phyloP scores from a whole-genome alignment of 306 rosid genomes.

The Cicer pinnatifidum region DNA sequence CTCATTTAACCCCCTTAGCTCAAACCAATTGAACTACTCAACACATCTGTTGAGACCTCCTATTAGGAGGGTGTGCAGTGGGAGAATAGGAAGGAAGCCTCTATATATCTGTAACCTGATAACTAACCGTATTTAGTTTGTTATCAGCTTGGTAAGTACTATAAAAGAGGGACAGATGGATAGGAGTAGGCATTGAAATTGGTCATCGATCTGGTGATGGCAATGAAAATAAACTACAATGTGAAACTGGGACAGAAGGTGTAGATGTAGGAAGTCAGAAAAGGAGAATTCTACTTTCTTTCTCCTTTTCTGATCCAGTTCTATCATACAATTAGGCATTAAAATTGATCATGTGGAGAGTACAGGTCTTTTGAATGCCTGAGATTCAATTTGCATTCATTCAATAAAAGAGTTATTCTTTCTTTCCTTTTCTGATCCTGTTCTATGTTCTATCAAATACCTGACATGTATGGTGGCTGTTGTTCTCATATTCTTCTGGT shows the following conservation, averaged over 20 bases:
- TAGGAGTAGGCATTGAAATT: not conserved
- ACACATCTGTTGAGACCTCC: not conserved
- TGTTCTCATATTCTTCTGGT: not conserved
- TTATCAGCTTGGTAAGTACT: not conserved
- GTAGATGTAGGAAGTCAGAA: conserved; percentile 65
- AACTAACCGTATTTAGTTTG: not conserved
- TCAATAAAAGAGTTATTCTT: not conserved
- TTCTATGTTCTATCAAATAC: not conserved
- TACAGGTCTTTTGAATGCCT: not conserved
- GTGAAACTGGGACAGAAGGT: conserved; percentile 74
- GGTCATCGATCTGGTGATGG: not conserved
- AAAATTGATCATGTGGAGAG: not conserved
- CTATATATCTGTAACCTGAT: not conserved
- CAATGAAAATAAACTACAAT: conserved; percentile 3
- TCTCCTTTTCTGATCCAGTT: not conserved
- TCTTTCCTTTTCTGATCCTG: not conserved
- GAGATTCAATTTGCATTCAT: conserved; percentile 1
- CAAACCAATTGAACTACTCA: too few relatives aligned
- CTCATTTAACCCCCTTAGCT: too few relatives aligned
- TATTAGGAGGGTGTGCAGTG: not conserved
- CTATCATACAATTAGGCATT: conserved; percentile 26
- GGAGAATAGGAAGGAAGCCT: not conserved
- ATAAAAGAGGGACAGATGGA: not conserved
- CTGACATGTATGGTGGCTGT: not conserved
- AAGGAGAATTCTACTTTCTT: not conserved